Evolutionary conservation across 305 asterid genomes (phyloP), one percentile per base, ranked within the genome.

Genomic region (Monarda citriodora): DNA sequence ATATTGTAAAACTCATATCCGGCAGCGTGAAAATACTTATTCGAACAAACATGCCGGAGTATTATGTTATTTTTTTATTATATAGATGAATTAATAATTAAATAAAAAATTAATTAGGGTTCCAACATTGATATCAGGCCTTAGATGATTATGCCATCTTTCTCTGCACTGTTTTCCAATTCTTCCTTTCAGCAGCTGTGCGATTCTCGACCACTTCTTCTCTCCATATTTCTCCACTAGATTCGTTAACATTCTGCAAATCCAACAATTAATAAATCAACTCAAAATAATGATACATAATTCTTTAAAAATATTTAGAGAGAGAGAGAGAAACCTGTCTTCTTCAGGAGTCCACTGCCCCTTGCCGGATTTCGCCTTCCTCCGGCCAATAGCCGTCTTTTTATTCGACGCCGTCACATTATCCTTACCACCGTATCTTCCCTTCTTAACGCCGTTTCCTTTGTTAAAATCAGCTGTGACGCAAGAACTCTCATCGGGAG

Each of bases 121-220:
- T 45, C 50, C 59, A 58, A 87, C 99, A 70, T 87, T 93, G 63
- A 93, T 89, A 63, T 93, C 91, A 49, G 97, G 97, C 79, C 94
- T 82, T 25, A 93, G 81, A 74, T 89, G 99, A 71, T 93, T 93
- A 68, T 89, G 95, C 99, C 97, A 93, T 79, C 99, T 77, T 72
- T 89, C 99, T 61, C 99, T 83, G 74, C 97, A 93, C 56, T 93
- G 99, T 72, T 93, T 93, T 58, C 99, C 99, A 40, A 87, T 82
- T 74, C 99, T 89, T 57, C 99, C 97, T 61, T 82, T 85, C 68
- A 93, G 69, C 73, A 79, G 59, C 44, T 85, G 94, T 11, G 97
- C 96, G 4, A 93, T 89, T 31, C 78, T 69, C 18, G 96, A 83
- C 99, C 99, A 93, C 73, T 87, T 93, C 58, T 86, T 75, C 69